Percentiles rank a stretch among this genome's conserved stretches.
These are phyloP conservation scores for Cercospora nicotianae DNA, from an alignment of 2,329 filamentous ascomycete genomes.

Conservation along the genomic window DNA sequence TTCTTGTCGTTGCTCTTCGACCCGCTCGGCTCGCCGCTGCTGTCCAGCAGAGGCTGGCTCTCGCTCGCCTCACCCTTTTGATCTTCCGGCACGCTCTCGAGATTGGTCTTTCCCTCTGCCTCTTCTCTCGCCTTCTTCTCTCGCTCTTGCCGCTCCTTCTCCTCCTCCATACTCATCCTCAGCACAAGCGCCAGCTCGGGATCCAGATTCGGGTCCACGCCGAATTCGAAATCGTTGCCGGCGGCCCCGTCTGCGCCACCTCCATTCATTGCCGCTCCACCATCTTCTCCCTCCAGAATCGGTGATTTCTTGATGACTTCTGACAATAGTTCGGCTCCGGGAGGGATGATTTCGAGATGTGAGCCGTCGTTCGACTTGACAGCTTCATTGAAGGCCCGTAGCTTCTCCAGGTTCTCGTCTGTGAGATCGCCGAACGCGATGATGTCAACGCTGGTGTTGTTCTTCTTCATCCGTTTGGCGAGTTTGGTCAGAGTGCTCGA, in stretches of 20 bases:
- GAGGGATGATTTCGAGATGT: slow-evolving; percentile 84
- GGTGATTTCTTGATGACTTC: slow-evolving; percentile 88
- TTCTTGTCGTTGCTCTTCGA: slow-evolving; percentile 33
- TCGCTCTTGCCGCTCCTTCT: slow-evolving; percentile 90
- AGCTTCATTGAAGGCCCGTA: slow-evolving; percentile 88
- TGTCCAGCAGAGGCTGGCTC: slow-evolving; percentile 52
- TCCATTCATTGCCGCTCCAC: slow-evolving; percentile 55
- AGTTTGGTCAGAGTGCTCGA: slow-evolving; percentile 86
- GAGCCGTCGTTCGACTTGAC: slow-evolving; percentile 91
- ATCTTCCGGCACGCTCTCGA: slow-evolving; percentile 73
- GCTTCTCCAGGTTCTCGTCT: slow-evolving; percentile 83
- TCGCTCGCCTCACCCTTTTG: slow-evolving; percentile 61
- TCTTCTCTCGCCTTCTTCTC: slow-evolving; percentile 69
- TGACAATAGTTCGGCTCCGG: slow-evolving; percentile 86
- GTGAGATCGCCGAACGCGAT: slow-evolving; percentile 92
- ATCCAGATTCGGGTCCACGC: slow-evolving; percentile 86
- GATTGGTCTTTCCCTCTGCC: slow-evolving; percentile 68
- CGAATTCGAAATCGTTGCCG: slow-evolving; percentile 75
- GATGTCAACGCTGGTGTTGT: slow-evolving; percentile 89
- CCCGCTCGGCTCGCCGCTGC: slow-evolving; percentile 30
- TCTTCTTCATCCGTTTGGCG: slow-evolving; percentile 99
- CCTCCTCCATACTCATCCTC: slow-evolving; percentile 97
- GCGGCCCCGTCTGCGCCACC: slow-evolving; percentile 46
- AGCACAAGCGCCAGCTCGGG: slow-evolving; percentile 91
- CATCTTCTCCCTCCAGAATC: slow-evolving; percentile 81